These are phyloP conservation scores for Thymus mandschuricus DNA, from an alignment of 257 asterid genomes.

Conservation along the genomic window DNA sequence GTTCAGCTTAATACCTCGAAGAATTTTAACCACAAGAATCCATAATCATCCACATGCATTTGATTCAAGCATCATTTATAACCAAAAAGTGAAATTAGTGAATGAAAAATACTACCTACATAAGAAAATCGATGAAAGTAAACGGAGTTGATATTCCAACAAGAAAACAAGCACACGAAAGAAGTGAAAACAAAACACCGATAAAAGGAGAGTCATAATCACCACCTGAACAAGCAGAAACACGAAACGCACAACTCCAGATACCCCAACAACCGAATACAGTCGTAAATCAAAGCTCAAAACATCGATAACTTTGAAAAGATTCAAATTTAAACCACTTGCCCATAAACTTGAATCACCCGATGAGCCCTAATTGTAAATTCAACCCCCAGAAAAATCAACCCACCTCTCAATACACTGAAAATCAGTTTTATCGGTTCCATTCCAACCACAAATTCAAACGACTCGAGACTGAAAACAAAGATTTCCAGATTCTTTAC, in stretches of 20 bases:
- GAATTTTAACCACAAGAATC: neutral
- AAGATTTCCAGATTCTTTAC: slow-evolving; percentile 1
- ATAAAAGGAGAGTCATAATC: neutral
- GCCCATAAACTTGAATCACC: neutral
- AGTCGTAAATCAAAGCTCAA: slow-evolving; percentile 9
- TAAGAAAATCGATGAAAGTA: neutral
- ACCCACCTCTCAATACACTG: neutral
- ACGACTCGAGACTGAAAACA: neutral
- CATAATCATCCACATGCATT: neutral
- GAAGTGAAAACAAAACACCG: neutral
- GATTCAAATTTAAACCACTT: neutral
- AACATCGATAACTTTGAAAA: neutral
- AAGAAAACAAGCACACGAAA: too few species aligned
- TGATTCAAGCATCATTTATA: neutral
- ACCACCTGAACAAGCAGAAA: neutral
- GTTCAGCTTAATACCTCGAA: neutral
- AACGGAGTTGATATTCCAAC: too few species aligned
- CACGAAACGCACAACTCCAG: neutral
- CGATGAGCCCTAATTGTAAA: slow-evolving; percentile 23
- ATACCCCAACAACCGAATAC: slow-evolving; percentile 6
- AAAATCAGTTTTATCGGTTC: neutral
- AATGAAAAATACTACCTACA: neutral
- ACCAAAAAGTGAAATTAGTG: neutral
- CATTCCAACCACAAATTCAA: neutral
- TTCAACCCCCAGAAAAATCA: slow-evolving; percentile 7